phyloP scores from a whole-genome alignment of 805 yeast genomes.

The Zygoascus bituminiphila region DNA sequence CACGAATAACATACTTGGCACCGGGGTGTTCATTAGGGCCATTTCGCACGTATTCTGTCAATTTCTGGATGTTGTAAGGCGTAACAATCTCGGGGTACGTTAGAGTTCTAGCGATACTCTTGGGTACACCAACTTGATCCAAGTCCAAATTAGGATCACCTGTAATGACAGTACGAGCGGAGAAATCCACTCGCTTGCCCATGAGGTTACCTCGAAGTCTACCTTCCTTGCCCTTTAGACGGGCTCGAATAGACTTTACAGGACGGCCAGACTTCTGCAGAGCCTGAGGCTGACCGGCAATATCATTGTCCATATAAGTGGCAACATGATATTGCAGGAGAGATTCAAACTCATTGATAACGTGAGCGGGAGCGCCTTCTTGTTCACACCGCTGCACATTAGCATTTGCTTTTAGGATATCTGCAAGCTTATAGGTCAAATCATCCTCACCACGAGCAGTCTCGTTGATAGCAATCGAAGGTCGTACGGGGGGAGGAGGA shows the following conservation, averaged over 20 bases:
- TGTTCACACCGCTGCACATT: conserved; percentile 95
- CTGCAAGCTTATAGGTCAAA: conserved; percentile 94
- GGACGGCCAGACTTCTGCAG: conserved; percentile 98
- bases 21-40: conserved; percentile 99
- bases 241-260: conserved; percentile 96
- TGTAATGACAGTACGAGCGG: conserved; percentile 98
- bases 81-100: conserved; percentile 97
- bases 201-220: conserved; percentile 96
- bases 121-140: conserved; percentile 98
- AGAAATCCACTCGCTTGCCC: conserved; percentile 99
- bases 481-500: conserved; percentile 99
- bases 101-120: conserved; percentile 88
- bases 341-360: conserved; percentile 91
- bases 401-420: conserved; percentile 90
- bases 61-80: conserved; percentile 88
- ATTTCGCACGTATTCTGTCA: conserved; percentile 88
- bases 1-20: conserved; percentile 96
- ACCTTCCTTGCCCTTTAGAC: conserved; percentile 98
- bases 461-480: conserved; percentile 95
- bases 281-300: conserved; percentile 99
- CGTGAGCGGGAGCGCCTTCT: conserved; percentile 99
- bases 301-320: conserved; percentile 98
- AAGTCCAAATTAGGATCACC: conserved; percentile 97
- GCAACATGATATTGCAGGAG: conserved; percentile 96
- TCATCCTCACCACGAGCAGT: conserved; percentile 99